Conservation (phyloP, 306 rosid species). For the Trichosanthes cucumerina region DNA sequence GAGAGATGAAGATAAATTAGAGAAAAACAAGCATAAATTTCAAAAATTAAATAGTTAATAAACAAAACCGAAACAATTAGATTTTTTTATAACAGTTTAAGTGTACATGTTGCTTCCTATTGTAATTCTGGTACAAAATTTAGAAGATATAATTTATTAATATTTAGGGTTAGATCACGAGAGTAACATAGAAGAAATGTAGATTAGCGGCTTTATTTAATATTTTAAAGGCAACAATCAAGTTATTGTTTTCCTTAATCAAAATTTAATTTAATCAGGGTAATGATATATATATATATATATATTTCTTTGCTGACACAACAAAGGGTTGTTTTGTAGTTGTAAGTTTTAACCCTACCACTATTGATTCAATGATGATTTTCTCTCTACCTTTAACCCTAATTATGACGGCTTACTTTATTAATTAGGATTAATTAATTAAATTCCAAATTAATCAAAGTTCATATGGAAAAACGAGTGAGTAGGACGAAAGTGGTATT, state of each 20-base stretch:
- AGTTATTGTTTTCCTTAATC: not conserved
- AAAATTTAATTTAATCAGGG: not conserved
- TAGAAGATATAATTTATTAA: not conserved
- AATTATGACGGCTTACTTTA: not conserved
- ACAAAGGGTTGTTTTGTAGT: not conserved
- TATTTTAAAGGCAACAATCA: not conserved
- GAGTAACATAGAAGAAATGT: not conserved
- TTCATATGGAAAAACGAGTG: not conserved
- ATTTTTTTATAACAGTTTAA: not conserved
- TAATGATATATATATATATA: not conserved
- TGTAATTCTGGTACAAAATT: not conserved
- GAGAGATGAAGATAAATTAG: no score
- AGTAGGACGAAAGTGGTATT: not conserved
- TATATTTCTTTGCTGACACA: not conserved
- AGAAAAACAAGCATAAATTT: no score
- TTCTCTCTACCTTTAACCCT: not conserved
- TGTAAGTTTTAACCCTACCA: not conserved
- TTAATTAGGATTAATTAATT: not conserved
- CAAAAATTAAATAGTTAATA: no score
- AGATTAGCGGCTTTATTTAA: not conserved
- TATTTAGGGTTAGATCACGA: not conserved
- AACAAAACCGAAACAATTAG: not conserved
- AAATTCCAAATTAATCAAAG: not conserved
- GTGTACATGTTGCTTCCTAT: not conserved
- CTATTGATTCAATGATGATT: not conserved